Conservation (phyloP, 176 grass and related monocot genomes). For the Neostapfia colusana region DNA sequence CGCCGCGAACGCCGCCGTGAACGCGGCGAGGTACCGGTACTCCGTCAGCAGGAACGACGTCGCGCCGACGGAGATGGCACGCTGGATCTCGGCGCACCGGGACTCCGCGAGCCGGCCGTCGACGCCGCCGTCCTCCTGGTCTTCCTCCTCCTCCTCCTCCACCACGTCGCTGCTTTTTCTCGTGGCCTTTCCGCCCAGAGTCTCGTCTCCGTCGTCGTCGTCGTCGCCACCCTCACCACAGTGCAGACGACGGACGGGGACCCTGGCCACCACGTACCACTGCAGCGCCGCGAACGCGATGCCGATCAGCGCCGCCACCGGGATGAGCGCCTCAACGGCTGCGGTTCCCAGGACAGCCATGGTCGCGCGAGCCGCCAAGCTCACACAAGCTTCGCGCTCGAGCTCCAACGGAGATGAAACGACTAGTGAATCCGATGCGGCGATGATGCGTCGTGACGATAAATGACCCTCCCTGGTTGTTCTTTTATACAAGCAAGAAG, state of each 20-base stretch:
- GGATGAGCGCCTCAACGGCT: slow-evolving; percentile 46
- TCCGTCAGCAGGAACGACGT: slow-evolving; percentile 61
- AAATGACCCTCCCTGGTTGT: too few relatives aligned
- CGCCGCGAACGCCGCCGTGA: slow-evolving; percentile 49
- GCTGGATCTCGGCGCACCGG: slow-evolving; percentile 73
- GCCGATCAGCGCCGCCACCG: slow-evolving; percentile 49
- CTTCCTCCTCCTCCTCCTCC: slow-evolving; percentile 16
- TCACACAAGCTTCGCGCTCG: background rate
- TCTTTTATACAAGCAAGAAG: background rate
- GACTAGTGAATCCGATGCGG: slow-evolving; percentile 18
- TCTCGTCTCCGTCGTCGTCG: background rate
- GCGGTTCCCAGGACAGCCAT: slow-evolving; percentile 50
- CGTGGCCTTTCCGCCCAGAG: background rate
- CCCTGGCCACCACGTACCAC: slow-evolving; percentile 59
- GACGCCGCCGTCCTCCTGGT: slow-evolving; percentile 25
- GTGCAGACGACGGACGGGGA: slow-evolving; percentile 25
- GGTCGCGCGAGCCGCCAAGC: background rate
- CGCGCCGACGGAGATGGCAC: slow-evolving; percentile 64
- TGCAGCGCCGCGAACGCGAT: slow-evolving; percentile 59
- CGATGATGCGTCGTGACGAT: background rate
- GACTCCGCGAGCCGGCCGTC: slow-evolving; percentile 27
- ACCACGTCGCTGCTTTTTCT: background rate
- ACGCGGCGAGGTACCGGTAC: slow-evolving; percentile 60
- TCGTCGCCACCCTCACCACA: background rate
- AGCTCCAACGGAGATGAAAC: background rate